Evolutionary conservation across 495 filamentous ascomycete genomes (phyloP).

Genomic region (Neurospora africana): DNA sequence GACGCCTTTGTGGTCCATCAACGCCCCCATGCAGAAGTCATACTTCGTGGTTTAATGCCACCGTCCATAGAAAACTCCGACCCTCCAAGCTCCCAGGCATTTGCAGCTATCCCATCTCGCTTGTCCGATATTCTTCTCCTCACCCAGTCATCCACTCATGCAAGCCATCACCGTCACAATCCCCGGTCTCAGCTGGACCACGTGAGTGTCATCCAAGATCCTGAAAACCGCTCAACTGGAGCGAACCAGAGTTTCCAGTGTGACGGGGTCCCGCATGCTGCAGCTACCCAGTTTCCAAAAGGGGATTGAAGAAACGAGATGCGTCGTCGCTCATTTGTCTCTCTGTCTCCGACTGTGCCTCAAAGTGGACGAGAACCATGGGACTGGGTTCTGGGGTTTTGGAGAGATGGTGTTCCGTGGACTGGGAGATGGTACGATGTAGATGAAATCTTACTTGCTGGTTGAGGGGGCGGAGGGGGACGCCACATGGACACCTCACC

Average conservation of each 20-base stretch:
- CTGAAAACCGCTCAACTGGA: neutral
- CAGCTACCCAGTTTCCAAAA: neutral
- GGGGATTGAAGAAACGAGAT: neutral
- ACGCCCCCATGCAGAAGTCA: too few relatives aligned
- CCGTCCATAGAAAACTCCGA: neutral
- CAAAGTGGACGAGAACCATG: neutral
- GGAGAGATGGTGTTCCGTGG: neutral
- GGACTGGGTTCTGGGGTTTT: neutral
- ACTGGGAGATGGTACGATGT: neutral
- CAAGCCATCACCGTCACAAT: neutral
- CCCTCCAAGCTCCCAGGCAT: too few relatives aligned
- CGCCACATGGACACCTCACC: neutral
- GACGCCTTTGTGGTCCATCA: too few relatives aligned
- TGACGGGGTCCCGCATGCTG: neutral
- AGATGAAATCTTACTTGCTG: neutral
- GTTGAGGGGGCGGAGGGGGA: neutral
- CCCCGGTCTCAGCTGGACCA: neutral
- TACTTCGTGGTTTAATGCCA: neutral
- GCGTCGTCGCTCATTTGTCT: too few relatives aligned
- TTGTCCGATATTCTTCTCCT: neutral
- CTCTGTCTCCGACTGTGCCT: too few relatives aligned
- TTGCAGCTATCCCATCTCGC: neutral
- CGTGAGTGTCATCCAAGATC: neutral
- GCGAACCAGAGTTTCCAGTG: neutral
- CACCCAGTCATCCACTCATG: neutral